phyloP scores from a whole-genome alignment of 75 land plant genomes.

The Pinus albicaulis region DNA sequence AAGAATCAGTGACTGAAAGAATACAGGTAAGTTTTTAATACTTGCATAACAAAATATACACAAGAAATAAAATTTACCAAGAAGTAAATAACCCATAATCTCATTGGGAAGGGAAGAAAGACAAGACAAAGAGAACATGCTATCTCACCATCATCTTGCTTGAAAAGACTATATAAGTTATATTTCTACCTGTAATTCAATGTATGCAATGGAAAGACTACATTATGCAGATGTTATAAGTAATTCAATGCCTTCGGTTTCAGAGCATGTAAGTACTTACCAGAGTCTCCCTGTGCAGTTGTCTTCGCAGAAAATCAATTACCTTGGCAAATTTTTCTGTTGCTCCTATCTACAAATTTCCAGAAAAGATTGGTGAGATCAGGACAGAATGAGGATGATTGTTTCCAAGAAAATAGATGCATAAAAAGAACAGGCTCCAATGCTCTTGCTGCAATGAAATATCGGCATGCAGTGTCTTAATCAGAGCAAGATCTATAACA shows the following conservation, averaged over 20 bases:
- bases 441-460: background rate
- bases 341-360: conserved; percentile 60
- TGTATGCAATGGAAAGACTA: background rate
- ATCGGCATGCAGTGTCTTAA: background rate
- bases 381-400: background rate
- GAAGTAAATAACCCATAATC: background rate
- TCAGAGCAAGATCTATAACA: background rate
- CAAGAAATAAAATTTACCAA: background rate
- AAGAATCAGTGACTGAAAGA: background rate
- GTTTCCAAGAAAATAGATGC: background rate
- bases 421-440: background rate
- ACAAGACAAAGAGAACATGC: background rate
- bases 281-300: conserved; percentile 81
- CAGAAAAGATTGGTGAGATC: background rate
- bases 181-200: background rate
- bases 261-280: conserved; percentile 26
- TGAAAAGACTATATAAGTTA: background rate
- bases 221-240: background rate
- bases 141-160: background rate
- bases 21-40: too few relatives aligned
- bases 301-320: conserved; percentile 84
- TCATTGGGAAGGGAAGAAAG: too few relatives aligned
- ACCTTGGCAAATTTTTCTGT: conserved; percentile 85
- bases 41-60: background rate
- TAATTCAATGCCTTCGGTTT: background rate